Evolutionary conservation across 345 rosid genomes (phyloP), one percentile per base, ranked within the genome.

Genomic region (Dipteronia sinensis): DNA sequence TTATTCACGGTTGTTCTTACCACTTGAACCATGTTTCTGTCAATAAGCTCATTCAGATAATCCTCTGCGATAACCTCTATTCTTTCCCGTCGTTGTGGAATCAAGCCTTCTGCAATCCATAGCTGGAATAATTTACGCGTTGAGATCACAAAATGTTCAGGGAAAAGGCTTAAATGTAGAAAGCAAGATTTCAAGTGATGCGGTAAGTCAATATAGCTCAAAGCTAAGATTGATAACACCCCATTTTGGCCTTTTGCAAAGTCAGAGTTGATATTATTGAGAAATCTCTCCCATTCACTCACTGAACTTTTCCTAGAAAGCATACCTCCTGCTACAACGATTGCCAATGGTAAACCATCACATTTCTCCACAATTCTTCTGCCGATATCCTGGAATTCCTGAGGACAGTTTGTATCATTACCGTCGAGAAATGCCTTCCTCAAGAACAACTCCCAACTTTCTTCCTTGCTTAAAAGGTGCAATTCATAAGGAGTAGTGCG

Each of bases 41-140:
- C 77, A 1, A 78, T 47, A 7, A 79, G 34, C 78, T 82, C 82
- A 19, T 79, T 67, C 72, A 82, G 25, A 76, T 65, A 78, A 7
- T 78, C 80, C 63, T 82, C 82, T 23, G 82, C 80, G 0, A 67
- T 53, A 2, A 79, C 82, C 63, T 79, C 82, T 80, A 76, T 79
- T 22, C 67, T 75, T 67, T 79, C 76, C 19, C 51, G 78, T 38
- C 25, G 71, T 27, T 62, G 46, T 20, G 81, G 79, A 17, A 82
- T 76, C 47, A 82, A 59, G 19, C 85, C 68, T 70, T 79, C 78
- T 2, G 82, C 82, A 49, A 82, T 53, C 85, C 82, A 82, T 4
- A 79, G 66, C 38, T 65, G 72, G 55, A 79, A 65, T 51, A 79
- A 16, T 67, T 82, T 82, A 10, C 72, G 71, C 0, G 78, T 46